Conservation (phyloP, 495 filamentous ascomycete genomes). For the Tuber aestivum region DNA sequence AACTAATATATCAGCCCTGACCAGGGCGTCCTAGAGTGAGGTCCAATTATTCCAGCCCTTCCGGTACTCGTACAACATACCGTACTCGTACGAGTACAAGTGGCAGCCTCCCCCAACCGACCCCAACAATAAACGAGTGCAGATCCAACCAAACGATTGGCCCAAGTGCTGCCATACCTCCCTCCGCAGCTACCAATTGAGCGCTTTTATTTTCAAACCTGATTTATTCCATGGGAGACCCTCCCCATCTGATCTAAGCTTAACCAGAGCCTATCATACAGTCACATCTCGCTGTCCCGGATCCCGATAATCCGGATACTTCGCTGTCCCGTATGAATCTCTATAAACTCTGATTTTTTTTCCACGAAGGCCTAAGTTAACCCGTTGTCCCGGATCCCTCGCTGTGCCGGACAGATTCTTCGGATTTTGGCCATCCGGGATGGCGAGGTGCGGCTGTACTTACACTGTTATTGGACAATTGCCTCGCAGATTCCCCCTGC, state of each 20-base stretch:
- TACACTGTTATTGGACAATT: neutral
- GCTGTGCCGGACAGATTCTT: no score
- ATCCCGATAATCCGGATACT: no score
- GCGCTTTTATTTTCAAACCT: neutral
- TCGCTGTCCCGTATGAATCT: no score
- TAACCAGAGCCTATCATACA: no score
- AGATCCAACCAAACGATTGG: neutral
- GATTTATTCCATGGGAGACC: neutral
- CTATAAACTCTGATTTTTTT: no score
- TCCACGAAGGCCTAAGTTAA: no score
- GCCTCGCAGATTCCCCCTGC: neutral
- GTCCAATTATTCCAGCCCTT: neutral
- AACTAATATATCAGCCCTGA: no score
- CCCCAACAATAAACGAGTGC: neutral
- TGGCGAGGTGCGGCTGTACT: no score
- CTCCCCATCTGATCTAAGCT: neutral
- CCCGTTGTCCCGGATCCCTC: no score
- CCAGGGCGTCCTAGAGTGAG: neutral
- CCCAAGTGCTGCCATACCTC: neutral
- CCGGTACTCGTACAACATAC: neutral
- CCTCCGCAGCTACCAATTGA: neutral
- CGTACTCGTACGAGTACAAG: neutral
- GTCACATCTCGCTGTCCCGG: no score
- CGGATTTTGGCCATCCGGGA: no score
- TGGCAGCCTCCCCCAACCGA: neutral